phyloP scores from a whole-genome alignment of 1,284 basidiomycete genomes.

The Ceratobasidium theobromae region DNA sequence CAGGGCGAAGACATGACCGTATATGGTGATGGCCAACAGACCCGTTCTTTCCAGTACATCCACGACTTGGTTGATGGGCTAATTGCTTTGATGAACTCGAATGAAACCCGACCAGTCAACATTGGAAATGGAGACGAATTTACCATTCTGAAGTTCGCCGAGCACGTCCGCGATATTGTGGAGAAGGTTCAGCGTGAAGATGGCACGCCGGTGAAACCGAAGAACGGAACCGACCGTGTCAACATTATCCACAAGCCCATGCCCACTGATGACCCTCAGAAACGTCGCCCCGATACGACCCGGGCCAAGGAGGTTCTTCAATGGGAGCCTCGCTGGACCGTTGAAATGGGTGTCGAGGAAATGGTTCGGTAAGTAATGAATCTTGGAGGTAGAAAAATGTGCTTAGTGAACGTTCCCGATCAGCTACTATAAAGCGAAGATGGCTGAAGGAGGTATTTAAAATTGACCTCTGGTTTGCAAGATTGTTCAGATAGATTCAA shows the following conservation, averaged over 20 bases:
- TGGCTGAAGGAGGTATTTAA: conserved; percentile 75
- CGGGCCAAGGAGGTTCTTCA: conserved; percentile 81
- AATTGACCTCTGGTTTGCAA: neutral
- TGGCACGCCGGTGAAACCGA: conserved; percentile 52
- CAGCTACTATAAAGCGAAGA: conserved; percentile 80
- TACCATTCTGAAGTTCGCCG: conserved; percentile 88
- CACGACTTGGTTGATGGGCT: conserved; percentile 81
- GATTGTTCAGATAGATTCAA: neutral
- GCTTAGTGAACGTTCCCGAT: no score
- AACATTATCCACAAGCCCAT: conserved; percentile 82
- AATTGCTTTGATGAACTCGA: conserved; percentile 90
- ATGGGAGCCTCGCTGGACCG: conserved; percentile 94
- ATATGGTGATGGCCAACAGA: conserved; percentile 95
- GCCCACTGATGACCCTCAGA: conserved; percentile 92
- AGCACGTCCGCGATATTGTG: conserved; percentile 84
- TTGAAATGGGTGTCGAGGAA: conserved; percentile 88
- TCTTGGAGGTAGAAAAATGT: no score
- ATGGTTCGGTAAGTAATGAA: conserved; percentile 69
- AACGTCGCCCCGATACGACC: conserved; percentile 88
- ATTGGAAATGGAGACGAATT: conserved; percentile 94
- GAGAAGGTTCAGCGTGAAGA: conserved; percentile 87
- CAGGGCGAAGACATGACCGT: conserved; percentile 95
- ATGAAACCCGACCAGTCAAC: conserved; percentile 90
- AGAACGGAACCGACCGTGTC: conserved; percentile 51
- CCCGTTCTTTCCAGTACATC: conserved; percentile 94